Conservation (phyloP, 2,329 filamentous ascomycete species). For the Mycogone perniciosa region DNA sequence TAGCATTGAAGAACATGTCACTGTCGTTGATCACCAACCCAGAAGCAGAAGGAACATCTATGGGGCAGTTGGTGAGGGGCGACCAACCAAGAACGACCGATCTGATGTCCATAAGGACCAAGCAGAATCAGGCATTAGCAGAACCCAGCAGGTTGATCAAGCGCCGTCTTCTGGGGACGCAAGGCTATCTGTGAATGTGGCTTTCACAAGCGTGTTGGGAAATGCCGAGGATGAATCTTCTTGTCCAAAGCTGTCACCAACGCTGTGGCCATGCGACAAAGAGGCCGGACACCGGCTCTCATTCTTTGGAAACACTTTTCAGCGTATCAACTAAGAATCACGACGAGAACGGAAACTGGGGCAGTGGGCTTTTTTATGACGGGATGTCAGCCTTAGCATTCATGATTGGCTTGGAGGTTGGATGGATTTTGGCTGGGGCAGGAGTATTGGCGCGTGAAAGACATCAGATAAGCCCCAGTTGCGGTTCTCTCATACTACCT, state of each 20-base stretch:
- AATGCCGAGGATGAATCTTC: no score
- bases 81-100: neutral
- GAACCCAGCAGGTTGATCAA: no score
- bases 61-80: conserved; percentile 5
- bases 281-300: no score
- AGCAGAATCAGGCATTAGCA: neutral
- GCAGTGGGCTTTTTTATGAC: no score
- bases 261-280: no score
- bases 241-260: no score
- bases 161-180: no score
- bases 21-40: conserved; percentile 19
- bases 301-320: no score
- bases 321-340: no score
- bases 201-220: no score
- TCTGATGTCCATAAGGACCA: neutral
- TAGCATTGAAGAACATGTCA: conserved; percentile 23
- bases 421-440: conserved; percentile 1
- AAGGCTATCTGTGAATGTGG: no score
- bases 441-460: neutral
- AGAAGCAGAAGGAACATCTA: neutral
- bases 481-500: neutral
- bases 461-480: neutral
- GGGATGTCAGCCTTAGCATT: neutral
- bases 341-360: no score
- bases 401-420: conserved; percentile 1